These are phyloP conservation scores for Phalaenopsis hybrid DNA, from an alignment of 116 monocot species.

Conservation along the genomic window DNA sequence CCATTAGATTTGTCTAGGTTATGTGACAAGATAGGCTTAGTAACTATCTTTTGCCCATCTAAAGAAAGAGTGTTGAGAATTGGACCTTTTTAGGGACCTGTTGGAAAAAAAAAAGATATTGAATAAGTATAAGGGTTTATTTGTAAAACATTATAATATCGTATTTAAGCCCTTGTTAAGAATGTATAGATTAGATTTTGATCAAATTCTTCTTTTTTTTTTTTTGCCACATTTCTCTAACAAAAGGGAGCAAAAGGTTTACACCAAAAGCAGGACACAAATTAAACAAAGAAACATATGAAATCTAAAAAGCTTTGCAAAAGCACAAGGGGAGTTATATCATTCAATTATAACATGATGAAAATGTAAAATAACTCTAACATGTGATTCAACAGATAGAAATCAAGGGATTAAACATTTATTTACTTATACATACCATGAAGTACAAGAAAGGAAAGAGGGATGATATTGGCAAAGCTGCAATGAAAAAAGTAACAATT, in stretches of 20 bases:
- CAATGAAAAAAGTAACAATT: constrained; percentile 7
- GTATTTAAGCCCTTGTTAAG: too few relatives aligned
- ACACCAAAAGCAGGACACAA: not conserved
- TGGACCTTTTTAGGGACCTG: too few relatives aligned
- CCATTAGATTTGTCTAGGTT: too few relatives aligned
- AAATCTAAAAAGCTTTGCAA: not conserved
- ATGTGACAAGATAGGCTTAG: too few relatives aligned
- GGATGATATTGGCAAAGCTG: constrained; percentile 51
- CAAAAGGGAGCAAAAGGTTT: not conserved
- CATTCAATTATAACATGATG: not conserved
- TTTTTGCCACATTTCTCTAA: too few relatives aligned
- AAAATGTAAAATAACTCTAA: not conserved
- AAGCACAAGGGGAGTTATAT: not conserved
- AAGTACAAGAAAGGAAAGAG: constrained; percentile 62
- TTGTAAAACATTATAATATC: too few relatives aligned
- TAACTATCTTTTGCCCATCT: too few relatives aligned
- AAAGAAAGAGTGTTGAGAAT: too few relatives aligned
- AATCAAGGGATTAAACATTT: not conserved
- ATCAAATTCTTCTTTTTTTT: too few relatives aligned
- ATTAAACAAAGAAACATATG: not conserved
- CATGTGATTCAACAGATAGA: not conserved
- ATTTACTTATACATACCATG: constrained; percentile 39
- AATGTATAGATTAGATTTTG: too few relatives aligned
- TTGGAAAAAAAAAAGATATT: too few relatives aligned
- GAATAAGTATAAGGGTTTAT: too few relatives aligned